These are phyloP conservation scores for Hamamelis virginiana DNA, from an alignment of 164 flowering plant species.

Conservation along the genomic window DNA sequence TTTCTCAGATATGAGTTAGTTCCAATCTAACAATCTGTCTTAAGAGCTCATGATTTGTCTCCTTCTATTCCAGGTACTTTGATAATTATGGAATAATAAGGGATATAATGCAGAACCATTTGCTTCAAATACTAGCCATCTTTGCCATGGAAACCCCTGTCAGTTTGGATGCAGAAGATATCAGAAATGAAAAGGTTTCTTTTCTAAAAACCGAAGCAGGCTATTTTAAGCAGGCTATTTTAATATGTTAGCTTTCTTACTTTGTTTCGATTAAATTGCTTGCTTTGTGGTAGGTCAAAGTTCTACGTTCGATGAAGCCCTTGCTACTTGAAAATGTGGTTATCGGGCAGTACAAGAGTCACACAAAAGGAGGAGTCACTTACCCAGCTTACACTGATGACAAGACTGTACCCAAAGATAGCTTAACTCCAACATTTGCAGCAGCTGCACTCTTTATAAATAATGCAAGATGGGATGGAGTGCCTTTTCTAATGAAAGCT, in stretches of 20 bases:
- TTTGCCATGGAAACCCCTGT: constrained; percentile 99
- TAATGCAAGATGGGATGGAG: constrained; percentile 99
- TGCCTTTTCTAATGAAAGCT: constrained; percentile 95
- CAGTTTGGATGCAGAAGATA: constrained; percentile 92
- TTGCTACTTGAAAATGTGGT: constrained; percentile 72
- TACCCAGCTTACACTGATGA: constrained; percentile 90
- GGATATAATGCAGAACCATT: constrained; percentile 97
- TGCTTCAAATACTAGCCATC: constrained; percentile 86
- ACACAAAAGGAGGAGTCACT: constrained; percentile 65
- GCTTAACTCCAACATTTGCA: constrained; percentile 93
- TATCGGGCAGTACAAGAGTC: constrained; percentile 87
- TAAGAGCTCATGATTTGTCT: constrained; percentile 8
- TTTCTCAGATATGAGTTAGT: neutral
- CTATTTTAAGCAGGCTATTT: neutral
- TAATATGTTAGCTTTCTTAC: neutral
- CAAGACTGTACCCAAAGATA: constrained; percentile 77
- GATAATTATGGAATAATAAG: constrained; percentile 88
- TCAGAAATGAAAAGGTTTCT: constrained; percentile 87
- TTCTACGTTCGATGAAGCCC: constrained; percentile 86
- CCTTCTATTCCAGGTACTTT: constrained; percentile 57
- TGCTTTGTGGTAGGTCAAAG: constrained; percentile 67
- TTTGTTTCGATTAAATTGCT: neutral
- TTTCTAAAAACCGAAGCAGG: neutral
- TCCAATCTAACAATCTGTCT: neutral
- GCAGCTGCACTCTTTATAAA: constrained; percentile 94